Base-by-base conservation (phyloP, 1,139 yeast species). In the Candida albicans region DNA sequence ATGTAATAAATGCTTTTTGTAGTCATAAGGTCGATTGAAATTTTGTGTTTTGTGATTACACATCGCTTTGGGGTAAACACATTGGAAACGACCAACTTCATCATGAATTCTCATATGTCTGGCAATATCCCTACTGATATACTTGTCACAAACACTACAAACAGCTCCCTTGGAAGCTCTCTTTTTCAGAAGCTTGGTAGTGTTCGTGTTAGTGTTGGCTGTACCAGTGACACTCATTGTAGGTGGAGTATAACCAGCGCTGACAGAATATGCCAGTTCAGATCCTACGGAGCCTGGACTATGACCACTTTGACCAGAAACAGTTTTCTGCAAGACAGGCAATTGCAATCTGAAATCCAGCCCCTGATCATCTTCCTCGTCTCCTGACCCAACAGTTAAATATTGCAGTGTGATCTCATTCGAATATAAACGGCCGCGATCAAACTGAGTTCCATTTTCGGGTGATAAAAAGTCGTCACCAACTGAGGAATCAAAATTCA, bases 1-100 rank as follows among this genome's bases (percentile, higher is more conserved):
- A 48, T 73, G 77, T 33, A 73, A 61, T 41, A 73, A 57, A 51
- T 73, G 79, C 45, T 73, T 73, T 49, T 73, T 73, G 61, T 70
- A 73, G 54, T 73, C 79, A 51, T 73, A 73, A 2, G 79, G 79
- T 35, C 79, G 61, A 52, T 73, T 73, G 49, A 73, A 73, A 47
- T 73, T 63, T 38, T 73, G 70, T 0, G 77, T 71, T 49, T 70
- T 69, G 52, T 73, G 79, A 48, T 61, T 69, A 55, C 79, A 73
- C 64, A 61, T 63, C 14, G 53, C 57, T 40, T 64, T 64, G 1
- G 78, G 77, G 48, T 67, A 73, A 24, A 72, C 73, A 52, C 79
- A 73, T 53, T 68, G 71, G 48, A 73, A 73, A 14, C 79, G 52
- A 2, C 78, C 77, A n/a, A 68, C 57, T 43, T 70, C 76, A 50